A percentile compares a stretch with the other conserved stretches of the same genome.
Evolutionary conservation across 208 protist species (phyloP).

Genomic region (Leishmania tropica): DNA sequence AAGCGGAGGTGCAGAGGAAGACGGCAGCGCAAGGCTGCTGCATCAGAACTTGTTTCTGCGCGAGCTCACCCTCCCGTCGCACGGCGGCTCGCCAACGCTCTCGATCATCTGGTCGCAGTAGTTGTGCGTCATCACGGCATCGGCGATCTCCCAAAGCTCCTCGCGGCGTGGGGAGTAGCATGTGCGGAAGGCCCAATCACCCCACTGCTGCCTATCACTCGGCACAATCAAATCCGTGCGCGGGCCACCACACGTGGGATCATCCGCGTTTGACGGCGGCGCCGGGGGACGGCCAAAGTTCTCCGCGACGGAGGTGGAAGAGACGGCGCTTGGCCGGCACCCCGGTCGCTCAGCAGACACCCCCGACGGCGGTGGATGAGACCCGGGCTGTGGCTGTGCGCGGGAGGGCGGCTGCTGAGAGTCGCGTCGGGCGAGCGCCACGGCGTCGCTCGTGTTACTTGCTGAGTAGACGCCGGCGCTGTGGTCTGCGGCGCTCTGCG

Average conservation of each 20-base stretch:
- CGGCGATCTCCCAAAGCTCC: slow-evolving; percentile 54
- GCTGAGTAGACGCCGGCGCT: neutral
- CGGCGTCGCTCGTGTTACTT: neutral
- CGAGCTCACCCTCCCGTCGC: neutral
- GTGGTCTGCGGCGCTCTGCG: neutral
- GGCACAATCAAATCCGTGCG: slow-evolving; percentile 18
- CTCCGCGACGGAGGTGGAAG: neutral
- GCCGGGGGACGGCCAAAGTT: neutral
- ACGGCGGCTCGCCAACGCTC: neutral
- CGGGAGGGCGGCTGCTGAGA: neutral
- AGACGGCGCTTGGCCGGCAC: neutral
- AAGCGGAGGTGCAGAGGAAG: neutral
- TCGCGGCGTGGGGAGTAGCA: slow-evolving; percentile 39
- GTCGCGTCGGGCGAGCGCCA: neutral
- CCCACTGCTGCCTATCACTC: slow-evolving; percentile 24
- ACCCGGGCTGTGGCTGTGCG: neutral
- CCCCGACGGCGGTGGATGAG: neutral
- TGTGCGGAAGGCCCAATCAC: slow-evolving; percentile 30
- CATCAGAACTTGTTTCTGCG: neutral
- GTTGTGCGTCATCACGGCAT: slow-evolving; percentile 48
- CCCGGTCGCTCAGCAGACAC: too few relatives aligned
- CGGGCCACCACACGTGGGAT: slow-evolving; percentile 2
- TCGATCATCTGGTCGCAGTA: slow-evolving; percentile 13
- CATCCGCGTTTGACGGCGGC: neutral
- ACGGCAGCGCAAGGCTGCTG: neutral